Percentiles rank a stretch among this genome's conserved stretches.
These are phyloP conservation scores for Sclerospora graminicola DNA, from an alignment of 352 stramenopile genomes.

Conservation along the genomic window DNA sequence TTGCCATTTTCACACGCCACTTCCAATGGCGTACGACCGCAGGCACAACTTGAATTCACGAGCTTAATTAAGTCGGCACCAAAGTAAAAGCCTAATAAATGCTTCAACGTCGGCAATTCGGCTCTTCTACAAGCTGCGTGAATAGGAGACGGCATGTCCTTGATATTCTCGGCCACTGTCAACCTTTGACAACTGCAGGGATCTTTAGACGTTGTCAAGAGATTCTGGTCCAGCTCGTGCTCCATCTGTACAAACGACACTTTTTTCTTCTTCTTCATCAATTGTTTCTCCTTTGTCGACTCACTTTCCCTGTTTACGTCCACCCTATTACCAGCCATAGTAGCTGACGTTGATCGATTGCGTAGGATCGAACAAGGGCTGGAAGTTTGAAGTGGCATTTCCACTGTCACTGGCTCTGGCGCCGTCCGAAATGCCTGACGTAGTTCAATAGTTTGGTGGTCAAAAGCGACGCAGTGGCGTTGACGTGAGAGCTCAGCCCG, in stretches of 20 bases:
- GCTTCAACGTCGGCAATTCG: slow-evolving; percentile 56
- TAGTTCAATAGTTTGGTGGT: slow-evolving; percentile 34
- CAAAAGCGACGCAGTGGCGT: slow-evolving; percentile 38
- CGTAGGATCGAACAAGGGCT: slow-evolving; percentile 14
- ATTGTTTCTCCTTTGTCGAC: slow-evolving; percentile 17
- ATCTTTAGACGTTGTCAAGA: neutral
- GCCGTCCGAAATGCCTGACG: slow-evolving; percentile 49
- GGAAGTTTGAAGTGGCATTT: slow-evolving; percentile 18
- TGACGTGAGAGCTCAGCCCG: slow-evolving; percentile 41
- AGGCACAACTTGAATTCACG: slow-evolving; percentile 55
- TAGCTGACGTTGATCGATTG: slow-evolving; percentile 6
- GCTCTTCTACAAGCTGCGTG: slow-evolving; percentile 50
- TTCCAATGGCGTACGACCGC: slow-evolving; percentile 60
- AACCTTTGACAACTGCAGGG: slow-evolving; percentile 16
- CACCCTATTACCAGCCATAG: neutral
- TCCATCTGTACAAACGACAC: slow-evolving; percentile 43
- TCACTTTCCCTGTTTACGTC: slow-evolving; percentile 7
- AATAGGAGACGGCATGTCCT: slow-evolving; percentile 43
- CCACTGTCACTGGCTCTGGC: slow-evolving; percentile 30
- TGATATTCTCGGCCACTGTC: slow-evolving; percentile 4
- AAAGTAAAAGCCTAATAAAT: slow-evolving; percentile 60
- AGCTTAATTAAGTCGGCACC: slow-evolving; percentile 44
- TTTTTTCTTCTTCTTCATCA: slow-evolving; percentile 40
- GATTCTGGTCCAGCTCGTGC: slow-evolving; percentile 12
- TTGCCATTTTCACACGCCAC: slow-evolving; percentile 51